Base-by-base conservation (phyloP, 192 early-diverging fungal genomes). In the Chytriomyces sp. region DNA sequence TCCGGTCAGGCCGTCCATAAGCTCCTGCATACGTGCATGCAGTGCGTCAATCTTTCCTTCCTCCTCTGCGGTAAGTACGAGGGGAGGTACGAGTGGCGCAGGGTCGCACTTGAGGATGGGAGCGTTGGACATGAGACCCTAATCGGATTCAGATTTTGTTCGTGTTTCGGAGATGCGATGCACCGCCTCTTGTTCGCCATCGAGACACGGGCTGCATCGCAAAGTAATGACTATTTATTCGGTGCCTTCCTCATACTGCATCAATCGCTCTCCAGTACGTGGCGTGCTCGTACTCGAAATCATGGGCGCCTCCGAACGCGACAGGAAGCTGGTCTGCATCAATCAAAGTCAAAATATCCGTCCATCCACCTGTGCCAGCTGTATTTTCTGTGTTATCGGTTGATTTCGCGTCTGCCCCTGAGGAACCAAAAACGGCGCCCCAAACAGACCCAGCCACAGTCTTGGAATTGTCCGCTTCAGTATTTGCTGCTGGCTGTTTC, bases 261-360 rank as follows among this genome's bases (percentile, higher is more conserved):
- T 22, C 14, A 22, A 49, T 49, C 22, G 44, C 44, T 22, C 22
- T 49, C 44, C 44, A 49, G 44, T 49, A 95, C 8, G 72, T 72
- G 3, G 82, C 78, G 64, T 88, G 86, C 59, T 88, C 72, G 72
- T 85, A 93, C 52, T 85, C 82, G 81, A 89, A 95, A 22, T 75
- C 75, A 65, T 78, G 85, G 14, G 76, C 59, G n/a, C 94, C 94
- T 44, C 91, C 91, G 81, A 84, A 94, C 39, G 88, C 89, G 17
- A 52, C 76, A 64, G 91, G 87, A 30, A 94, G 73, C 78, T 88
- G 82, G 28, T 86, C 76, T 1, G 74, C 56, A 33, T 75, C 76
- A 52, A 90, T 84, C 57, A 81, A 68, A 30, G 85, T 75, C 39
- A 79, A 69, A 5, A 90, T 59, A 61, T 81, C 78, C 5, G 83